phyloP scores from a whole-genome alignment of 805 yeast genomes.

The Wickerhamiella brachini region DNA sequence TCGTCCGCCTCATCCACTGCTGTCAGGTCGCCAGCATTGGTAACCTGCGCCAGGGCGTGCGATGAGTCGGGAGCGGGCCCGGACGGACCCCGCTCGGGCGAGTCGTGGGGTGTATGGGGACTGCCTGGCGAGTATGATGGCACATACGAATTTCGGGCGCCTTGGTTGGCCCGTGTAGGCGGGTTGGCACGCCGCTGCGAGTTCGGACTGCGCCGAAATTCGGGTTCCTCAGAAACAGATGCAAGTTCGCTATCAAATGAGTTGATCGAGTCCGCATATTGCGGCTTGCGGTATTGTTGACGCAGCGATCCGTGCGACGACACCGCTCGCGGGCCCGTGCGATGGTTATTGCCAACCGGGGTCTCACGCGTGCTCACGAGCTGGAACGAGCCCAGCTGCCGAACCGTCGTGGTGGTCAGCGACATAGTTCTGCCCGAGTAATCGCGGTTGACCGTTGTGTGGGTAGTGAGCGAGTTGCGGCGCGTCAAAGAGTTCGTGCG shows the following conservation, averaged over 20 bases:
- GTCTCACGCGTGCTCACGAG: conserved; percentile 22
- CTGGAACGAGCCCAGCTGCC: conserved; percentile 26
- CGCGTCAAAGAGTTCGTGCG: conserved; percentile 11
- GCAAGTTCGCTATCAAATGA: conserved; percentile 15
- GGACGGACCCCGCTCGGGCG: background rate
- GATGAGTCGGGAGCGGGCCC: background rate
- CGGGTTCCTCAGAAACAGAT: conserved; percentile 15
- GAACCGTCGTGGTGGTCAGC: conserved; percentile 25
- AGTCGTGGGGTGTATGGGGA: background rate
- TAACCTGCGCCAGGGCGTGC: background rate
- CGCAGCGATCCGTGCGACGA: conserved; percentile 1
- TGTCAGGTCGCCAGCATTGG: background rate
- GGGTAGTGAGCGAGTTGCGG: conserved; percentile 19
- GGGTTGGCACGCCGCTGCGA: background rate
- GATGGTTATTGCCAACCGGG: conserved; percentile 8
- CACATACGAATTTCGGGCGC: background rate
- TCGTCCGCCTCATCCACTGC: background rate
- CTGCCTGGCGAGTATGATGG: background rate
- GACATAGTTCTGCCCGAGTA: conserved; percentile 23
- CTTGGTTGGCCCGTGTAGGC: background rate
- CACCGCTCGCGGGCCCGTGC: background rate
- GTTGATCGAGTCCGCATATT: conserved; percentile 7
- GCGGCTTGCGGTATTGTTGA: background rate
- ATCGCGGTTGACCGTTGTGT: conserved; percentile 21
- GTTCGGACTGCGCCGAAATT: background rate